Conservation (phyloP, 495 filamentous ascomycete species). For the Penicillium ochrochloron region DNA sequence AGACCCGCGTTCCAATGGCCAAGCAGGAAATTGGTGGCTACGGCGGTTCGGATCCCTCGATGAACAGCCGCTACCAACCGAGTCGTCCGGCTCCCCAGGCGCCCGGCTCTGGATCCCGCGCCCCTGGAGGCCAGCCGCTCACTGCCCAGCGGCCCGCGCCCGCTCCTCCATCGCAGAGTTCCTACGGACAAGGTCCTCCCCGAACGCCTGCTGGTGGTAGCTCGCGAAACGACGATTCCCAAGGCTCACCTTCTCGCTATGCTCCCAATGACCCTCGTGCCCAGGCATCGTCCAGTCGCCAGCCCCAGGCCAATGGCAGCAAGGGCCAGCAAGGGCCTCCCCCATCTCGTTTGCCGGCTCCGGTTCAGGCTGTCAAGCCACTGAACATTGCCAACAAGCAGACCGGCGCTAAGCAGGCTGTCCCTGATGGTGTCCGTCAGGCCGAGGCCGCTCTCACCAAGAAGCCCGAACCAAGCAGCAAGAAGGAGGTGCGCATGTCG, state of each 20-base stretch:
- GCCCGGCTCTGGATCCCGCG: slow-evolving; percentile 47
- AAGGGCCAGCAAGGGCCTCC: slow-evolving; percentile 48
- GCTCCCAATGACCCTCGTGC: slow-evolving; percentile 44
- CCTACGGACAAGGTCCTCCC: slow-evolving; percentile 31
- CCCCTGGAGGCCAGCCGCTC: slow-evolving; percentile 45
- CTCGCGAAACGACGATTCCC: slow-evolving; percentile 35
- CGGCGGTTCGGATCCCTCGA: slow-evolving; percentile 50
- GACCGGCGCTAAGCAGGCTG: slow-evolving; percentile 45
- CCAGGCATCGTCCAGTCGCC: slow-evolving; percentile 52
- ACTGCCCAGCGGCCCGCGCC: slow-evolving; percentile 64
- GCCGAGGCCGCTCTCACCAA: slow-evolving; percentile 80
- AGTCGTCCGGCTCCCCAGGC: slow-evolving; percentile 65
- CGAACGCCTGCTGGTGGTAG: slow-evolving; percentile 25
- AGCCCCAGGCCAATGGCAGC: slow-evolving; percentile 38
- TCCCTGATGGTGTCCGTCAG: slow-evolving; percentile 71
- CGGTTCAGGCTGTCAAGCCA: slow-evolving; percentile 77
- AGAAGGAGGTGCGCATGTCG: slow-evolving; percentile 95
- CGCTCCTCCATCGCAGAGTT: slow-evolving; percentile 50
- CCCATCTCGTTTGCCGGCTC: slow-evolving; percentile 61
- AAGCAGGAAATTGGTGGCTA: slow-evolving; percentile 86
- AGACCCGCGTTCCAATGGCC: slow-evolving; percentile 74
- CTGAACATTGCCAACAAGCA: slow-evolving; percentile 88
- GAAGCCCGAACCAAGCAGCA: slow-evolving; percentile 72
- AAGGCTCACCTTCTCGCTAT: slow-evolving; percentile 42
- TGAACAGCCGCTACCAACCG: slow-evolving; percentile 77